These are phyloP conservation scores for Cornus florida DNA, from an alignment of 148 eudicot genomes.

Conservation along the genomic window DNA sequence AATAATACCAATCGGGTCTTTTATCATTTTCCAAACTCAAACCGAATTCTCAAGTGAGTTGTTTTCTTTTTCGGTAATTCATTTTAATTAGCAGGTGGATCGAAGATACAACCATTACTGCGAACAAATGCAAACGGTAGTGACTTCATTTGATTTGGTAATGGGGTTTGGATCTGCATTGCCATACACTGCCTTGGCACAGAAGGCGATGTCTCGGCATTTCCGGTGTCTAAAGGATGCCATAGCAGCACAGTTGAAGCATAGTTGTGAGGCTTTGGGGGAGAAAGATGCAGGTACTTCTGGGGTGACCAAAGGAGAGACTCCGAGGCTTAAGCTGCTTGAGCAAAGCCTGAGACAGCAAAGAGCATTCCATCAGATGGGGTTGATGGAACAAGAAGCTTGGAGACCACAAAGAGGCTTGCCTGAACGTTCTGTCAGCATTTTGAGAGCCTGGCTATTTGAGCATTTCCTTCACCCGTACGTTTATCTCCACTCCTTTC, in stretches of 20 bases:
- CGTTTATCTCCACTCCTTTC: slow-evolving; percentile 29
- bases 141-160: slow-evolving; percentile 81
- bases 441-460: slow-evolving; percentile 90
- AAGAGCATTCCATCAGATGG: slow-evolving; percentile 90
- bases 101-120: slow-evolving; percentile 87
- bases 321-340: slow-evolving; percentile 72
- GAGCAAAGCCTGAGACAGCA: slow-evolving; percentile 90
- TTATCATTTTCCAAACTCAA: too few relatives aligned
- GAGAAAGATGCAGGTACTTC: slow-evolving; percentile 76
- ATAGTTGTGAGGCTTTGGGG: slow-evolving; percentile 72
- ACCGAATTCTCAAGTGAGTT: too few relatives aligned
- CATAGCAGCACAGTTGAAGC: slow-evolving; percentile 63
- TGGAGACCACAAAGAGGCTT: slow-evolving; percentile 96
- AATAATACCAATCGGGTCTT: too few relatives aligned
- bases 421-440: slow-evolving; percentile 85
- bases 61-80: not conserved
- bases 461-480: slow-evolving; percentile 98
- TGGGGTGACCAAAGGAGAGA: slow-evolving; percentile 88
- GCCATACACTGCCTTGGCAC: slow-evolving; percentile 86
- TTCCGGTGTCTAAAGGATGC: slow-evolving; percentile 86
- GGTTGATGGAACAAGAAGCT: slow-evolving; percentile 93
- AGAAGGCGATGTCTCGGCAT: slow-evolving; percentile 94
- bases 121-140: slow-evolving; percentile 96
- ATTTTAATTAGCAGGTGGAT: slow-evolving; percentile 54
- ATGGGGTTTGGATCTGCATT: slow-evolving; percentile 84